Conservation (phyloP, 139 green algal species). For the Prasinococcaceae sp. region DNA sequence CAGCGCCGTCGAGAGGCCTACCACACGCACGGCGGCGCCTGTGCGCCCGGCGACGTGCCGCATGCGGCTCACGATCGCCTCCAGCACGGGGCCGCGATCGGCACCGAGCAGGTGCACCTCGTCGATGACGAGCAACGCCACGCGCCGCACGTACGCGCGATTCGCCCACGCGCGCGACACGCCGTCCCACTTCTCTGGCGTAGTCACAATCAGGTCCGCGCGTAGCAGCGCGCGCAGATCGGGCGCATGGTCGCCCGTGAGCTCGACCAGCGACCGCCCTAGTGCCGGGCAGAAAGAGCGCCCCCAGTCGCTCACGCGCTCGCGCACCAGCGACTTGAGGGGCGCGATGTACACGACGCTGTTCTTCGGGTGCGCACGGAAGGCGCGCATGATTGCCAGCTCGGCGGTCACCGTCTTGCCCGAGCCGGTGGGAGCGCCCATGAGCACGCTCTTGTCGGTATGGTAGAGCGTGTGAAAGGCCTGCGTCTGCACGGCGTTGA, state of each 20-base stretch:
- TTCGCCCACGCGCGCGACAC: constrained; percentile 80
- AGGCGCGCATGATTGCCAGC: constrained; percentile 80
- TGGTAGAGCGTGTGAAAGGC: constrained; percentile 95
- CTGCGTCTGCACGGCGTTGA: constrained; percentile 97
- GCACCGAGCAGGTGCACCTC: constrained; percentile 94
- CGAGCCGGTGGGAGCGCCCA: constrained; percentile 77
- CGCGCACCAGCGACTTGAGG: constrained; percentile 87
- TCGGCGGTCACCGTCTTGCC: constrained; percentile 91
- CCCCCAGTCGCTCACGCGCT: constrained; percentile 88
- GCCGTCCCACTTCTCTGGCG: constrained; percentile 96
- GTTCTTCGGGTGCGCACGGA: constrained; percentile 27
- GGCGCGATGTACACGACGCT: constrained; percentile 92
- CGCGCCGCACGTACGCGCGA: constrained; percentile 29
- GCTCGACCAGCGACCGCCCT: constrained; percentile 53
- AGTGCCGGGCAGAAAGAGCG: constrained; percentile 42
- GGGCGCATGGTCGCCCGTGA: constrained; percentile 85
- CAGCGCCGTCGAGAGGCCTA: constrained; percentile 88
- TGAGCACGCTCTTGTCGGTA: constrained; percentile 82
- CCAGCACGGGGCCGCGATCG: constrained; percentile 84
- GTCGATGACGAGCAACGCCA: constrained; percentile 90
- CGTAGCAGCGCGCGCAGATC: constrained; percentile 44
- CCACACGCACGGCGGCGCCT: constrained; percentile 53
- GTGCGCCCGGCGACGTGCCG: constrained; percentile 57
- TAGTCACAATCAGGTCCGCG: constrained; percentile 88
- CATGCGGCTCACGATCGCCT: constrained; percentile 59